Evolutionary conservation across 176 grass and related monocot genomes (phyloP), one percentile per base, ranked within the genome.

Genomic region (Melocanna baccifera): DNA sequence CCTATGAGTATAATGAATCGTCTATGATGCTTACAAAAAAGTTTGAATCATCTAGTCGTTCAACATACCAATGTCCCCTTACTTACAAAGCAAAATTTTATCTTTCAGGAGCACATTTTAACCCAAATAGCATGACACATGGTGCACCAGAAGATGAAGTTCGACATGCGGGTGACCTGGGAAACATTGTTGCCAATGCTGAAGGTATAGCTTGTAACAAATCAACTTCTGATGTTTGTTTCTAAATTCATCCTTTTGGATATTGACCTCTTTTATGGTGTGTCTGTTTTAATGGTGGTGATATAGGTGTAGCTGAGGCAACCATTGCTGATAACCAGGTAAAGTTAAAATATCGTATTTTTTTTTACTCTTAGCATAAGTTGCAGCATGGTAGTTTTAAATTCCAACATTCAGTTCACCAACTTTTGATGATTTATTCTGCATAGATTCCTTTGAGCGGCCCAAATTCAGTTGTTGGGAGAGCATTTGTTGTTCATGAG

Each of bases 401-500:
- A 69, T 63, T 85, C 32, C 45, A 51, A 57, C 25, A 65, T 53
- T 69, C 34, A 45, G 41, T 37, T 77, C 43, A 51, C 20, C 61
- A 45, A 67, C 50, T 37, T 81, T 72, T 77, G 13, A 63, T 63
- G 12, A 58, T 89, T 69, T 59, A 7, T 92, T 73, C 26, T 69
- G 55, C 64, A 61, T 45, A 99, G 96, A 99, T 99, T 81, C 93
- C 89, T 77, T 92, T 99, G 74, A 89, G 14, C 7, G 96, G 96
- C 52, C 76, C 88, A 48, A 96, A 96, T 82, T 88, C 93, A 78
- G 89, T 96, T 71, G 91, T 99, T 83, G 93, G 96, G 75, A 90
- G 96, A 85, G 96, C 96, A 69, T 94, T 99, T 76, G 96, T 99
- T 76, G 96, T 99, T 81, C 96, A 99, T 92, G 96, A 99, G 71